Conservation (phyloP, 2,329 filamentous ascomycete genomes). For the Cercospora zeina region DNA sequence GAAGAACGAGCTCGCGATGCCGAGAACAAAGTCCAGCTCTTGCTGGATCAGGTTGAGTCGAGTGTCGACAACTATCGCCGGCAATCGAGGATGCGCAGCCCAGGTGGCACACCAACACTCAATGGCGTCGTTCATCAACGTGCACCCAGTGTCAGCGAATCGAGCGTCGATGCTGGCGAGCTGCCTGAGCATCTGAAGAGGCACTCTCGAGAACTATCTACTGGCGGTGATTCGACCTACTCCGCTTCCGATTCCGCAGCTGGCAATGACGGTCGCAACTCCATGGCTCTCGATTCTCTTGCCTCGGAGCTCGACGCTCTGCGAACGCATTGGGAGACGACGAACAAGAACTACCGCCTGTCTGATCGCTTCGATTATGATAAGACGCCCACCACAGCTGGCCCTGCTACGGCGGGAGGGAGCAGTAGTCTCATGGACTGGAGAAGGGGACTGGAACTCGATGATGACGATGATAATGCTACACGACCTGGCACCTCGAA, state of each 20-base stretch:
- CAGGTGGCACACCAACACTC: constrained; percentile 33
- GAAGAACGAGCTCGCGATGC: constrained; percentile 85
- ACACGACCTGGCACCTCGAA: constrained; percentile 25
- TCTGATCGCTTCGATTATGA: constrained; percentile 85
- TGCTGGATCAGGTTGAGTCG: constrained; percentile 90
- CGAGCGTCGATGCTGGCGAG: constrained; percentile 43
- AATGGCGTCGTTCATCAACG: constrained; percentile 46
- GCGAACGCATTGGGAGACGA: constrained; percentile 89
- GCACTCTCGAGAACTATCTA: constrained; percentile 59
- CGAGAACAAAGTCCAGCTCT: constrained; percentile 86
- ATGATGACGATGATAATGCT: constrained; percentile 34
- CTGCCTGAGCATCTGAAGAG: constrained; percentile 40
- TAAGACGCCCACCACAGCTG: constrained; percentile 20
- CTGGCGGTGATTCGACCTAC: constrained; percentile 61
- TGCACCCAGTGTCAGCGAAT: constrained; percentile 48
- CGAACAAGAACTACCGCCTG: constrained; percentile 90
- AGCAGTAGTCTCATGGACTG: constrained; percentile 76
- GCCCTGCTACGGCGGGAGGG: constrained; percentile 46
- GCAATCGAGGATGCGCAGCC: constrained; percentile 55
- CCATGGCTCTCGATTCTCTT: constrained; percentile 70
- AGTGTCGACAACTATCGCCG: constrained; percentile 94
- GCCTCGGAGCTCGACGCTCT: constrained; percentile 90
- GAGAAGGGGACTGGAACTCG: constrained; percentile 70
- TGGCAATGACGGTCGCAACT: constrained; percentile 38
- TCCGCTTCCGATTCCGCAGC: constrained; percentile 38